These are phyloP conservation scores for Rehmannia glutinosa DNA, from an alignment of 257 asterid genomes.

Conservation along the genomic window DNA sequence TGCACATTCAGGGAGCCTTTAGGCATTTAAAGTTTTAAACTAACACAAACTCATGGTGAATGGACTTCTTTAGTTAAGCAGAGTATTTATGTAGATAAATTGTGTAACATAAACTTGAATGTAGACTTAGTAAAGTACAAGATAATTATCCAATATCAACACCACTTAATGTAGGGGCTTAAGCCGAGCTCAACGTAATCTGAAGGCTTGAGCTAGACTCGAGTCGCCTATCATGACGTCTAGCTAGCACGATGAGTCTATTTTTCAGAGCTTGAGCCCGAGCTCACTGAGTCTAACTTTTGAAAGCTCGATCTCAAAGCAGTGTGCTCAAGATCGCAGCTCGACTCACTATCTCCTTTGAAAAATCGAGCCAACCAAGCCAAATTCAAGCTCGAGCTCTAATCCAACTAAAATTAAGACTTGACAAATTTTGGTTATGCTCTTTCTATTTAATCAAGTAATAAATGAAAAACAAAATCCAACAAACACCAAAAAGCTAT, in stretches of 20 bases:
- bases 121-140: neutral
- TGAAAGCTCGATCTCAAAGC: neutral
- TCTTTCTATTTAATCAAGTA: neutral
- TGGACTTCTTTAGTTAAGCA: neutral
- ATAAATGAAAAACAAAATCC: neutral
- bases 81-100: no score
- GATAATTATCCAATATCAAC: neutral
- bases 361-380: no score
- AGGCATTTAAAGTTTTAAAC: slow-evolving; percentile 6
- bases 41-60: neutral
- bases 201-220: no score
- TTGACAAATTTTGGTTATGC: neutral
- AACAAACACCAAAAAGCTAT: neutral
- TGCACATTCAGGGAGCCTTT: neutral
- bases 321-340: neutral
- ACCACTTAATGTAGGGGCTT: neutral
- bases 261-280: neutral
- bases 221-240: no score
- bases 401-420: neutral
- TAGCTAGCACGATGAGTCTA: no score
- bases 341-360: no score
- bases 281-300: neutral
- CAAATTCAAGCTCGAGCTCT: no score
- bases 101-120: neutral
- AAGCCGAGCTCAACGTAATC: no score